Evolutionary conservation across 2,329 filamentous ascomycete species (phyloP).

Genomic region (Xylariaceae sp.): DNA sequence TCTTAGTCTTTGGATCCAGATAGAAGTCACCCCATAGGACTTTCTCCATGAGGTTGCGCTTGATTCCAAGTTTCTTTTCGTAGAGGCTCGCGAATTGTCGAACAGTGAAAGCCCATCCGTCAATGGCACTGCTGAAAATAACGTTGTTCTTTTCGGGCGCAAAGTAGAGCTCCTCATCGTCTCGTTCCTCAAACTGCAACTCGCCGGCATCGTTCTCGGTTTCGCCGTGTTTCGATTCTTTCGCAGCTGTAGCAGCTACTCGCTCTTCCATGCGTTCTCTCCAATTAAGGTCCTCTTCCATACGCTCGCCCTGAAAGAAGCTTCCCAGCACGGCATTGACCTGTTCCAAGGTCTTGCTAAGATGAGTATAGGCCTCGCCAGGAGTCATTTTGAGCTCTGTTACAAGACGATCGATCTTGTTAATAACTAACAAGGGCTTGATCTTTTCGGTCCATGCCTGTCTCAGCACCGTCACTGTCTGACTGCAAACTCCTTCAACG

Average conservation of each 20-base stretch:
- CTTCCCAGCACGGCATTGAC: conserved; percentile 96
- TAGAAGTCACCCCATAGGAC: conserved; percentile 97
- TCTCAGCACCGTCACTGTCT: conserved; percentile 92
- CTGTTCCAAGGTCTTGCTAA: conserved; percentile 86
- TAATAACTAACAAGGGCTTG: conserved; percentile 90
- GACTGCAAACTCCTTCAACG: conserved; percentile 96
- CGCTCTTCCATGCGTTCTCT: conserved; percentile 86
- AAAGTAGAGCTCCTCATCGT: conserved; percentile 97
- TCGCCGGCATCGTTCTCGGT: conserved; percentile 53
- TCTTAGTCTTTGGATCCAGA: conserved; percentile 93
- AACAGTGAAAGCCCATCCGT: conserved; percentile 98
- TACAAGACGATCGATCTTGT: conserved; percentile 94
- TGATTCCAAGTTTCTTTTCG: conserved; percentile 95
- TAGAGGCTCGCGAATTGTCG: conserved; percentile 90
- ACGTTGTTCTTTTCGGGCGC: conserved; percentile 98
- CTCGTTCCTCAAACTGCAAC: conserved; percentile 75
- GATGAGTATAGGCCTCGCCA: conserved; percentile 78
- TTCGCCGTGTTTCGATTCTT: conserved; percentile 46
- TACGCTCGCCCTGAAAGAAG: conserved; percentile 95
- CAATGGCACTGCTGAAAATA: conserved; percentile 94
- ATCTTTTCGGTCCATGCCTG: conserved; percentile 95
- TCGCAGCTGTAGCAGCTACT: conserved; percentile 64
- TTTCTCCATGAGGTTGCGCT: conserved; percentile 80
- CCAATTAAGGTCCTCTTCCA: conserved; percentile 98
- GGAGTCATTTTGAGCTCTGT: conserved; percentile 94